Base-by-base conservation (phyloP, 768 basidiomycete genomes). In the Trametes meyenii region DNA sequence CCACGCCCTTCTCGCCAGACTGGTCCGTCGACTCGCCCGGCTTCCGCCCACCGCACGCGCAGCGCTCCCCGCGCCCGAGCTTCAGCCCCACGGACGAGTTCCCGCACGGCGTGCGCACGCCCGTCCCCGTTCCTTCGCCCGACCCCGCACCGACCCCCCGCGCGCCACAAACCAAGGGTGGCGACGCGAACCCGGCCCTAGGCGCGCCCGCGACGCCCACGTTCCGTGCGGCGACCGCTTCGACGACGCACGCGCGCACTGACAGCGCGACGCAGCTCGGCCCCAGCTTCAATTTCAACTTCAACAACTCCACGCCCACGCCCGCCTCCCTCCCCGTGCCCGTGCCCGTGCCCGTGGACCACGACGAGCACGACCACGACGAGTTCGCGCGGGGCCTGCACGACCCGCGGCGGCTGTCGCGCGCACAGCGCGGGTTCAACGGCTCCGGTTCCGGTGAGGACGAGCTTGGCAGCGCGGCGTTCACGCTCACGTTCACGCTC, bases 401-500 rank as follows among this genome's bases (percentile, higher is more conserved):
- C 63, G 44, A 61, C 65, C 67, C 40, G 55, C 63, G 45, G 45
- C 61, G 45, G 49, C 60, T 58, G 50, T 54, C 35, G 60, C 62
- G 55, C 39, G 54, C 14, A 42, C 59, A 35, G 58, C 56, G 46
- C 46, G 54, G 45, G 44, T 59, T 43, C 12, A 60, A 43, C 56
- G 56, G 0, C 38, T n/a, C n/a, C n/a, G n/a, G n/a, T n/a, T n/a
- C n/a, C n/a, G n/a, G n/a, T n/a, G n/a, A n/a, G n/a, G n/a, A n/a
- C n/a, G n/a, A n/a, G n/a, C n/a, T n/a, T n/a, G n/a, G n/a, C n/a
- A n/a, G n/a, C n/a, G n/a, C n/a, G n/a, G n/a, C 42, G 50, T 29
- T 29, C 14, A 48, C 19, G 48, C 42, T 81, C 78, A 77, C 81
- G 17, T 88, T 89, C 67, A 77, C 79, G 23, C 77, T 87, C 55